Base-by-base conservation (phyloP, 2,329 filamentous ascomycete genomes). In the Fonsecaea nubica region DNA sequence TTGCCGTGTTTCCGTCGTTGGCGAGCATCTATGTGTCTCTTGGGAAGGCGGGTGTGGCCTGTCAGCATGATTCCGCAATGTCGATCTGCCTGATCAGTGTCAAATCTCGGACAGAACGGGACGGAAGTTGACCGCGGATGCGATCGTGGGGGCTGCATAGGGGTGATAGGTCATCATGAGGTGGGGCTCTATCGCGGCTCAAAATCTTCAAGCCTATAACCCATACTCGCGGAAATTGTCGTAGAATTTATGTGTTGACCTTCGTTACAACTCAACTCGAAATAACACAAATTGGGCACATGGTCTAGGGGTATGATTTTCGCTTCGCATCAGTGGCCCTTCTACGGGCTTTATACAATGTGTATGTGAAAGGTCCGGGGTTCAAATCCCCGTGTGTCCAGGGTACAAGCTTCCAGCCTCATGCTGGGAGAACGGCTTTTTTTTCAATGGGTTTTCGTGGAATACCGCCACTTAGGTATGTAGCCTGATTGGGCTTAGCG, bases 231-330 rank as follows among this genome's bases (percentile, higher is more conserved):
- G 10, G 25, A 48, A 21, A 9, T 4, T 10, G 2, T 1, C 0
- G 1, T 25, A 50, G 45, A 38, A 38, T 38, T 38, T 13, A 8
- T 10, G 36, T 38, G 36, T 9, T 9, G 13, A 13, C 3, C 8
- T 1, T 38, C 35, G 13, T 13, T 25, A 2, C 25, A 25, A 38
- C 36, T 38, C 36, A 7, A 38, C 13, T 38, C 7, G 2, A 9
- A 38, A 3, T 38, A 18, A 7, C 7, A 21, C 5, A 18, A 45
- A 2, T 1, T 1, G 75, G 76, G 75, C 71, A 66, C 58, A 71
- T 77, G 75, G 75, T 77, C 74, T 77, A 77, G 76, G 75, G 76
- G 75, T 77, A 77, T 78, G 75, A 77, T 76, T 73, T 76, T 76
- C 75, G 71, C 74, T 77, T 78, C 76, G 77, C 76, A 78, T 71